phyloP scores from a whole-genome alignment of 2,329 filamentous ascomycete genomes.

The Plenodomus biglobosus region DNA sequence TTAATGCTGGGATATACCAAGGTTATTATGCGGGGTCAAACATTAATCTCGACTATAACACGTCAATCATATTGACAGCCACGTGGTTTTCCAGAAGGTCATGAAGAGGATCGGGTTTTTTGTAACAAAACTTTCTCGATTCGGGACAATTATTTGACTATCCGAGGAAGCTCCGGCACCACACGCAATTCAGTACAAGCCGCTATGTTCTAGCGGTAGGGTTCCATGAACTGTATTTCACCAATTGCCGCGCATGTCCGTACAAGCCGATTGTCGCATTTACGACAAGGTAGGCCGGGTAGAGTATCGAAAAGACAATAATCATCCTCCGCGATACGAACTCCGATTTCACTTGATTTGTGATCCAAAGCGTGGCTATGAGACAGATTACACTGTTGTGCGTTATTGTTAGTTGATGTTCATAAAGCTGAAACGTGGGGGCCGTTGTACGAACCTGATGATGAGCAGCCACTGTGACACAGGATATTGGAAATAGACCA shows the following conservation, averaged over 20 bases:
- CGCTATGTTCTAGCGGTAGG: slow-evolving; percentile 43
- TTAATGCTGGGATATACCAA: neutral
- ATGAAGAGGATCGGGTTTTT: neutral
- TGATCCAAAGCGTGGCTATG: slow-evolving; percentile 51
- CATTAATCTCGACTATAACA: neutral
- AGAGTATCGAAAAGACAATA: slow-evolving; percentile 47
- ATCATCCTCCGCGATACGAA: slow-evolving; percentile 49
- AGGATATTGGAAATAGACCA: slow-evolving; percentile 54
- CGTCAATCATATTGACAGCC: neutral
- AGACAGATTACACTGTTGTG: slow-evolving; percentile 46
- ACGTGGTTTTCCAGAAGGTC: neutral
- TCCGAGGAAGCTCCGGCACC: neutral
- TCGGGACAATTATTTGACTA: neutral
- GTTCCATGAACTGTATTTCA: slow-evolving; percentile 52
- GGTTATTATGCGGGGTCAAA: neutral
- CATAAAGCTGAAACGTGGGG: slow-evolving; percentile 2
- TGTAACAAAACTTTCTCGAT: neutral
- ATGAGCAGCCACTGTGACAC: slow-evolving; percentile 53
- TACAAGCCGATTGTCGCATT: slow-evolving; percentile 51
- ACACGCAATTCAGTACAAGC: neutral
- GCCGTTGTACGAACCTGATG: slow-evolving; percentile 43
- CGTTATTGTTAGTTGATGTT: slow-evolving; percentile 14
- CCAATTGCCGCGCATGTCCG: slow-evolving; percentile 51
- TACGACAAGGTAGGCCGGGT: slow-evolving; percentile 50
- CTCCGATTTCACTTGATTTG: slow-evolving; percentile 50